Evolutionary conservation across 805 yeast species (phyloP).

Genomic region (Wickerhamomyces tratensis): DNA sequence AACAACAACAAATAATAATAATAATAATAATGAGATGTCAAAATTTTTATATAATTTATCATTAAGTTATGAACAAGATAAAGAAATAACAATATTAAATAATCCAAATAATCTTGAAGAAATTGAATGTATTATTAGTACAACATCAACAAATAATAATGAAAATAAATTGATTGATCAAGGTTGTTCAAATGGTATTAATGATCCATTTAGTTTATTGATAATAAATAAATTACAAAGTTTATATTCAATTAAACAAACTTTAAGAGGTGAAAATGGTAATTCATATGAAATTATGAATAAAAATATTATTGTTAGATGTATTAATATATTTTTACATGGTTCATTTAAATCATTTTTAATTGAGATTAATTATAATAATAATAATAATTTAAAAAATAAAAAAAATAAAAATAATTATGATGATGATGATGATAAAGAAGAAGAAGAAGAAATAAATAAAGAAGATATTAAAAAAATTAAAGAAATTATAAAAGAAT

Average conservation of each 20-base stretch:
- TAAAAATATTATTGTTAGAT: slow-evolving; percentile 35
- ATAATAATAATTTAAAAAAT: slow-evolving; percentile 18
- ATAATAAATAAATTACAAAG: slow-evolving; percentile 51
- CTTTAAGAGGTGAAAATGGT: slow-evolving; percentile 70
- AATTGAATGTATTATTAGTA: not conserved
- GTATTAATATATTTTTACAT: slow-evolving; percentile 65
- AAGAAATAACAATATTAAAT: slow-evolving; percentile 11
- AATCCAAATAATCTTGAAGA: slow-evolving; percentile 16
- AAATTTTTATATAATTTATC: slow-evolving; percentile 7
- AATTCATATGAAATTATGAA: slow-evolving; percentile 45
- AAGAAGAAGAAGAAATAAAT: slow-evolving; percentile 3
- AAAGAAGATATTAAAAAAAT: slow-evolving; percentile 10
- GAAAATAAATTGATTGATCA: slow-evolving; percentile 22
- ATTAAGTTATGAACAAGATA: slow-evolving; percentile 10
- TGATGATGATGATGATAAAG: slow-evolving; percentile 31
- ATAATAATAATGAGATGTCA: not conserved
- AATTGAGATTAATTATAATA: slow-evolving; percentile 33
- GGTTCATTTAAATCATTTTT: slow-evolving; percentile 67
- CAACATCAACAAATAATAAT: slow-evolving; percentile 7
- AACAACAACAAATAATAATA: no score
- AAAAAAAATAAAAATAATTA: slow-evolving; percentile 22
- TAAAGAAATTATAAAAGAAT: slow-evolving; percentile 19
- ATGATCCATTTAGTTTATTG: slow-evolving; percentile 48
- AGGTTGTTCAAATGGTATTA: slow-evolving; percentile 46
- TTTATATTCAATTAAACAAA: slow-evolving; percentile 61